These are phyloP conservation scores for Kodamaea plutei DNA, from an alignment of 1,139 yeast species.

Conservation along the genomic window DNA sequence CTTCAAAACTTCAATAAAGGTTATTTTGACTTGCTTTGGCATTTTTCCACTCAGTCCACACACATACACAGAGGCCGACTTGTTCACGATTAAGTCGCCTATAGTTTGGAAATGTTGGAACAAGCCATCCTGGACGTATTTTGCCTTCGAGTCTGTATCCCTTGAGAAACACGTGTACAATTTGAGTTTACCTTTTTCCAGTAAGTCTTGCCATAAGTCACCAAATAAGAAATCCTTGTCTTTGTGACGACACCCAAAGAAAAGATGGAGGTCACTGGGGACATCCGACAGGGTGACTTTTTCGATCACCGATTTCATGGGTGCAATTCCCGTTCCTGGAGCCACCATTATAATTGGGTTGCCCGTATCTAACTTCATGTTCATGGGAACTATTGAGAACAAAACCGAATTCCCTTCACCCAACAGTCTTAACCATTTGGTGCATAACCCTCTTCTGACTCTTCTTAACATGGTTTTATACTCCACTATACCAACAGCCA, in stretches of 20 bases:
- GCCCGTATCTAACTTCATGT: constrained; percentile 28
- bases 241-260: constrained; percentile 72
- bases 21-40: constrained; percentile 87
- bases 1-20: constrained; percentile 58
- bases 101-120: constrained; percentile 47
- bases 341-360: constrained; percentile 70
- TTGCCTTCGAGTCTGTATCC: constrained; percentile 34
- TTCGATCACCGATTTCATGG: constrained; percentile 67
- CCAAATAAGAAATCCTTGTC: constrained; percentile 65
- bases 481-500: constrained; percentile 81
- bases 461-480: constrained; percentile 78
- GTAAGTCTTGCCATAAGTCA: constrained; percentile 46
- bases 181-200: constrained; percentile 19
- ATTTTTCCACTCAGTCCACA: constrained; percentile 94
- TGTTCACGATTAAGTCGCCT: constrained; percentile 49
- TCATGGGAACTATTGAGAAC: constrained; percentile 52
- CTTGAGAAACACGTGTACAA: constrained; percentile 20
- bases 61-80: constrained; percentile 60
- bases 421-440: constrained; percentile 65
- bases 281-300: constrained; percentile 10
- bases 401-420: constrained; percentile 45
- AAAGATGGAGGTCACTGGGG: constrained; percentile 41
- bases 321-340: constrained; percentile 94
- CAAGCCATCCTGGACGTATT: constrained; percentile 72
- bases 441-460: constrained; percentile 77